Conservation (phyloP, 371 early-diverging fungal genomes). For the Entomophthora muscae region DNA sequence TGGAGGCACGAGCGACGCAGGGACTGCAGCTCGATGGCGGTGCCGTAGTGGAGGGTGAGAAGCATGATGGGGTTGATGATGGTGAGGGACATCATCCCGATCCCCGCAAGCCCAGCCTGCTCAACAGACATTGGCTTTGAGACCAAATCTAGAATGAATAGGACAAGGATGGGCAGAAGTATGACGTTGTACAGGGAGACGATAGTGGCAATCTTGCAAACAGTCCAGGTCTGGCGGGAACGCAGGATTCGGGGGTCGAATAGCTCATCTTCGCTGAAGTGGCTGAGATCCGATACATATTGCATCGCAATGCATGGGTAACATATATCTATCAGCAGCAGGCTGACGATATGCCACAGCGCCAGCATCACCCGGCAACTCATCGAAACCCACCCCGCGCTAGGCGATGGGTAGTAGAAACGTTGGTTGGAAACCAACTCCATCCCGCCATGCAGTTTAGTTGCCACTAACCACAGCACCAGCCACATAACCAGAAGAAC, state of each 20-base stretch:
- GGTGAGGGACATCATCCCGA: neutral
- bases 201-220: neutral
- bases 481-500: neutral
- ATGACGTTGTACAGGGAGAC: neutral
- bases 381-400: neutral
- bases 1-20: neutral
- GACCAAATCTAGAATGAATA: neutral
- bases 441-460: neutral
- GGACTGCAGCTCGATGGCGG: neutral
- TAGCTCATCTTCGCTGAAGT: neutral
- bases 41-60: neutral
- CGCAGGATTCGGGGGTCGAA: neutral
- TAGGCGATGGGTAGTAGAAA: neutral
- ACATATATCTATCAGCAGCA: neutral
- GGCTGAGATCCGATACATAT: neutral
- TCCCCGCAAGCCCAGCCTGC: neutral
- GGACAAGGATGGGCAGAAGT: neutral
- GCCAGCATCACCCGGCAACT: neutral
- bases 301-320: neutral
- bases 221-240: neutral
- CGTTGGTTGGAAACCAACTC: neutral
- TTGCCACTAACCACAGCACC: neutral
- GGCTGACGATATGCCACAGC: neutral
- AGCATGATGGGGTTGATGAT: neutral
- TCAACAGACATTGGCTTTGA: neutral